These are phyloP conservation scores for Trypanosoma rangeli DNA, from an alignment of 208 protist species.

Conservation along the genomic window DNA sequence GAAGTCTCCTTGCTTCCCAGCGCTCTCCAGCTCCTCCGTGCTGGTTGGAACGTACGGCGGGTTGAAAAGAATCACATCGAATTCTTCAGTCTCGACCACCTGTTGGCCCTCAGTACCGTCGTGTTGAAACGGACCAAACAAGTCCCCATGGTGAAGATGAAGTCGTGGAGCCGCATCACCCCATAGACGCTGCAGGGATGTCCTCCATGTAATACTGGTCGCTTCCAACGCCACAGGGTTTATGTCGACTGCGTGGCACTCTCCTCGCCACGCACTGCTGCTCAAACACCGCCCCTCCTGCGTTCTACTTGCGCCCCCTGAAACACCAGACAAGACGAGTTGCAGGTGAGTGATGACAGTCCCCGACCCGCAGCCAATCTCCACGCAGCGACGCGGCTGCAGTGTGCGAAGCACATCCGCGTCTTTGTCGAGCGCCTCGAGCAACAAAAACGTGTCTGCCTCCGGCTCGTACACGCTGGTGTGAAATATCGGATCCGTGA, in stretches of 20 bases:
- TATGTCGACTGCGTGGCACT: conserved; percentile 73
- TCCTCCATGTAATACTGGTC: conserved; percentile 65
- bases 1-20: conserved; percentile 45
- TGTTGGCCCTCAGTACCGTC: neutral
- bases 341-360: conserved; percentile 77
- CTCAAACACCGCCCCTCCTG: conserved; percentile 3
- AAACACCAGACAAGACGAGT: conserved; percentile 30
- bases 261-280: neutral
- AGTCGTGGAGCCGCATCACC: conserved; percentile 14
- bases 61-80: conserved; percentile 88
- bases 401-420: conserved; percentile 34
- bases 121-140: conserved; percentile 35
- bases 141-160: conserved; percentile 36
- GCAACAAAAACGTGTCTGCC: conserved; percentile 87
- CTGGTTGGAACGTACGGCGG: conserved; percentile 89
- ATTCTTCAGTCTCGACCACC: conserved; percentile 3
- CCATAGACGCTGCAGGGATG: conserved; percentile 38
- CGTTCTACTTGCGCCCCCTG: neutral
- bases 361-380: conserved; percentile 85
- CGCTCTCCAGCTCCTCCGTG: conserved; percentile 66
- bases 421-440: conserved; percentile 75
- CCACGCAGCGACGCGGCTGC: conserved; percentile 53
- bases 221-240: conserved; percentile 84
- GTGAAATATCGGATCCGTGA: conserved; percentile 67
- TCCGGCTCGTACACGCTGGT: conserved; percentile 86